Base-by-base conservation (phyloP, 169 alveolate species). In the Cryptosporidium tyzzeri region DNA sequence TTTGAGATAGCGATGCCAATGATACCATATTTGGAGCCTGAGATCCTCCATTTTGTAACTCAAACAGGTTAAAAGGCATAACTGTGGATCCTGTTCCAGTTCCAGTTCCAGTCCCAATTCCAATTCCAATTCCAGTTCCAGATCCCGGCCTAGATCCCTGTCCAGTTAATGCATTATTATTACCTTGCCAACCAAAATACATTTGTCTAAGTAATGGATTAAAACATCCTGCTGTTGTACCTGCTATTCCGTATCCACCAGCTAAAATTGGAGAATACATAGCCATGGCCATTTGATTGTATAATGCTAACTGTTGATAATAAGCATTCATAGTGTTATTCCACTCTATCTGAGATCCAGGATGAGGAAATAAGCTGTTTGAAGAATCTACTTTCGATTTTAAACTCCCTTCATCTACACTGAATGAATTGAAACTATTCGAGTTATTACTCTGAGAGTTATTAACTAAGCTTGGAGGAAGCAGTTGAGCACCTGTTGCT, bases 391-490 rank as follows among this genome's bases (percentile, higher is more conserved):
- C 9, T 51, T 55, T 55, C 2, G 71, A 35, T 29, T 65, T 65
- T 31, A 37, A 65, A n/a, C 53, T 9, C 31, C 39, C 71, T 65
- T 37, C 71, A 31, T 65, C 48, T 10, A 65, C 23, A 29, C 71
- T 29, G 23, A 65, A 33, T 4, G 71, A 31, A 50, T 44, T 31
- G 8, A 71, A 50, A 29, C 69, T 26, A 39, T 37, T 73, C 2
- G 58, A 23, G 51, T 26, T 59, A 37, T 8, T 26, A 51, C 45
- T 26, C 16, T 73, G 68, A 37, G 71, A 31, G 70, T 73, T 73
- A 59, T 73, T 80, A 10, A 62, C 59, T 45, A 62, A n/a, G 44
- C 89, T 80, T 21, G 89, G 89, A 23, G 89, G 89, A 7, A 80
- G 89, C 18, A 80, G 68, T 10, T 80, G 73, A 37, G 71, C n/a